phyloP scores from a whole-genome alignment of 2,329 filamentous ascomycete genomes.

The Simplicillium aogashimaense region DNA sequence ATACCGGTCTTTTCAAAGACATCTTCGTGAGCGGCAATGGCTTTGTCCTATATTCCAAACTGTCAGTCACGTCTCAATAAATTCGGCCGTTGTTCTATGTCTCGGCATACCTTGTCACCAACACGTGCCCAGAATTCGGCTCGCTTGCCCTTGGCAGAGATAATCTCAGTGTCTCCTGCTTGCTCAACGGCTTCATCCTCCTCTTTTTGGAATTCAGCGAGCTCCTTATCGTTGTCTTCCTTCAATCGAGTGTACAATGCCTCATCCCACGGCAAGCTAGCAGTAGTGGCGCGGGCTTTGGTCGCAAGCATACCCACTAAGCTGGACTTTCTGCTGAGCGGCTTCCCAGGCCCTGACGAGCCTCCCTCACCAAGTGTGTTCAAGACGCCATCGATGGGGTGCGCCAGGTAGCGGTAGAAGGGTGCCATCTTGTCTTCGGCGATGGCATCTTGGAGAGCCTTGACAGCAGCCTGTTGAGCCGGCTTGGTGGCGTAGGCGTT shows the following conservation, averaged over 20 bases:
- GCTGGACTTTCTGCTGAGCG: conserved; percentile 59
- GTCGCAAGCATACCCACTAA: conserved; percentile 67
- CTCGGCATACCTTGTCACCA: conserved; percentile 73
- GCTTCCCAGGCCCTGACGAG: conserved; percentile 40
- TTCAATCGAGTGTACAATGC: conserved; percentile 68
- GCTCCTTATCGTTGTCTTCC: conserved; percentile 68
- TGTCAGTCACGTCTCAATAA: conserved; percentile 9
- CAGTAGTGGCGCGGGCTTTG: conserved; percentile 51
- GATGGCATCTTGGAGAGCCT: conserved; percentile 74
- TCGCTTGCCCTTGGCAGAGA: conserved; percentile 84
- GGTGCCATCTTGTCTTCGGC: conserved; percentile 78
- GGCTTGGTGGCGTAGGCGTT: conserved; percentile 61
- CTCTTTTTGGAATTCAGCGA: conserved; percentile 71
- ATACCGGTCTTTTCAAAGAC: conserved; percentile 97
- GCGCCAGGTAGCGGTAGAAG: conserved; percentile 74
- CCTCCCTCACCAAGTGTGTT: conserved; percentile 62
- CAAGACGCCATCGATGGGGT: conserved; percentile 72
- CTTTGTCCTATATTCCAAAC: conserved; percentile 61
- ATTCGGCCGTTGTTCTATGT: background rate
- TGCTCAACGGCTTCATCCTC: conserved; percentile 93
- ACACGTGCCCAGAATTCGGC: conserved; percentile 95
- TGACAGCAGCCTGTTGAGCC: conserved; percentile 60
- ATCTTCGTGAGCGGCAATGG: conserved; percentile 83
- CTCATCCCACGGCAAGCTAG: conserved; percentile 85
- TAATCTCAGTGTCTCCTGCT: conserved; percentile 90